phyloP scores from a whole-genome alignment of 163 green algal species.

The Coccomyxa subellipsoidea region DNA sequence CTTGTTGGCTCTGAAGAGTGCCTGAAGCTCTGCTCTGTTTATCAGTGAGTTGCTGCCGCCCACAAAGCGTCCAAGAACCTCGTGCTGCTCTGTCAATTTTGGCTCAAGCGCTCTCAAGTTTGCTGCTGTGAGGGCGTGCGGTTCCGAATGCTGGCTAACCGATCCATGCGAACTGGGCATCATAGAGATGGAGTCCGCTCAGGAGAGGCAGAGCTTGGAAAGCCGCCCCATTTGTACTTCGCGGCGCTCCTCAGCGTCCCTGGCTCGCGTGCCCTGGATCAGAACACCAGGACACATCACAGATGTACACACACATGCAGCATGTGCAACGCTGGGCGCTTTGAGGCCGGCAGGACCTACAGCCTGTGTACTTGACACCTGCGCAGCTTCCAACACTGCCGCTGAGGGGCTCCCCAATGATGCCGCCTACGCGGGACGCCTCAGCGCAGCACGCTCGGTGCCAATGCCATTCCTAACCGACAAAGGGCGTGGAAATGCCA shows the following conservation, averaged over 20 bases:
- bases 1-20: neutral
- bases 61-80: slow-evolving; percentile 1
- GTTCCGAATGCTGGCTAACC: neutral
- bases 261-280: no score
- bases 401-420: neutral
- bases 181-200: neutral
- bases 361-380: neutral
- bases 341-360: neutral
- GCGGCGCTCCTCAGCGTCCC: no score
- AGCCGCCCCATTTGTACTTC: neutral
- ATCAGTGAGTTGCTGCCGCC: slow-evolving; percentile 1
- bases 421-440: neutral
- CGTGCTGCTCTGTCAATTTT: neutral
- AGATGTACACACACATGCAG: no score
- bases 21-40: slow-evolving; percentile 4
- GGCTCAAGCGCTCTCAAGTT: neutral
- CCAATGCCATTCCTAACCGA: neutral
- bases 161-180: neutral
- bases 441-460: neutral
- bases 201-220: neutral
- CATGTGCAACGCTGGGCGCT: no score
- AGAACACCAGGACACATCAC: no score
- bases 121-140: neutral
- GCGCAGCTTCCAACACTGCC: neutral
- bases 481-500: neutral